Percentiles rank a stretch among this genome's conserved stretches.
Conservation (phyloP, 1,284 basidiomycete species). For the Papiliotrema nemorosa region DNA sequence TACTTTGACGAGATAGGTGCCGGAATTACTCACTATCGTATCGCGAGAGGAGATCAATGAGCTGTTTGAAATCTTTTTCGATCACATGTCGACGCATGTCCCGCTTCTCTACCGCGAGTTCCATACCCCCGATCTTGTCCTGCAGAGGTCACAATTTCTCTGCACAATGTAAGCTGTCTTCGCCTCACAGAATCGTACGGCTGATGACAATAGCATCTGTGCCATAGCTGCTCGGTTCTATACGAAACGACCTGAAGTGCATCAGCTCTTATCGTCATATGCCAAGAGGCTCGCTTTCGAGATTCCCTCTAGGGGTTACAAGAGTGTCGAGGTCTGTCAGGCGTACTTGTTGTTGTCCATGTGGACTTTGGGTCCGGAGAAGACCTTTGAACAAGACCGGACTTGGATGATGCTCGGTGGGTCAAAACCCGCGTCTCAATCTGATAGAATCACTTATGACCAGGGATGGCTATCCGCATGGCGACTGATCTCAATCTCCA, state of each 20-base stretch:
- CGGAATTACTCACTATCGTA: constrained; percentile 83
- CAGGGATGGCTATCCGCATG: constrained; percentile 63
- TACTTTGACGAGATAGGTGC: constrained; percentile 42
- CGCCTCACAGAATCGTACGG: too few species aligned
- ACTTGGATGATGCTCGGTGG: constrained; percentile 76
- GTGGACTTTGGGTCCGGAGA: constrained; percentile 87
- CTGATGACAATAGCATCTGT: constrained; percentile 57
- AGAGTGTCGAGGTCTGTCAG: constrained; percentile 92
- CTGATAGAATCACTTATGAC: neutral
- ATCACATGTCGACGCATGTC: constrained; percentile 43
- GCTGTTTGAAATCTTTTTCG: constrained; percentile 82
- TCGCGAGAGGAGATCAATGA: constrained; percentile 78
- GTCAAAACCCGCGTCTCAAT: constrained; percentile 1
- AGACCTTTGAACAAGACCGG: constrained; percentile 92
- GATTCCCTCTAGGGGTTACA: constrained; percentile 73
- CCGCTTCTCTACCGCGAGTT: constrained; percentile 72
- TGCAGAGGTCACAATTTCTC: constrained; percentile 85
- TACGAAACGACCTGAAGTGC: constrained; percentile 73
- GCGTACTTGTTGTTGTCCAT: constrained; percentile 77
- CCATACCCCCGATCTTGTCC: constrained; percentile 86
- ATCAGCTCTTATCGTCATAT: constrained; percentile 72
- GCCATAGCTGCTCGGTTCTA: constrained; percentile 92
- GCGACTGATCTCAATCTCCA: constrained; percentile 94
- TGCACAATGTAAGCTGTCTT: constrained; percentile 85
- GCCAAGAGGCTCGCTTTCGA: constrained; percentile 89